These are phyloP conservation scores for Exophiala aquamarina DNA, from an alignment of 2,329 filamentous ascomycete genomes.

Conservation along the genomic window DNA sequence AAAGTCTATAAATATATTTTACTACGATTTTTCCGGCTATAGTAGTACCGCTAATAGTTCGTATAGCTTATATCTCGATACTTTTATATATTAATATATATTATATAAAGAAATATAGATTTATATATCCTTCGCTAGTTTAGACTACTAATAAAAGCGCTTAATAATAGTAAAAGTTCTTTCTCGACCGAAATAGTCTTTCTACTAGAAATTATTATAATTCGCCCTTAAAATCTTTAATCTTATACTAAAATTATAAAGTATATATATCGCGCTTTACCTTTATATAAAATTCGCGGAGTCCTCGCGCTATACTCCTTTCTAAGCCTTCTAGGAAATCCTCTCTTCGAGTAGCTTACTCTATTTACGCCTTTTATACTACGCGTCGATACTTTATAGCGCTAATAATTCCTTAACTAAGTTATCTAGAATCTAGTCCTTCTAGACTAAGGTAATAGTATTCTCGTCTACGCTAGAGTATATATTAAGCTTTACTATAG, in stretches of 20 bases:
- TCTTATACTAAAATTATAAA: background rate
- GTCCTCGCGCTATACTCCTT: constrained; percentile 4
- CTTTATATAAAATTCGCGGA: background rate
- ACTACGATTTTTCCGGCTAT: no score
- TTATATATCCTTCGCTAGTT: no score
- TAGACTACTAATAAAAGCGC: no score
- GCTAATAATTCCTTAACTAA: no score
- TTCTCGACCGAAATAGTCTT: constrained; percentile 4
- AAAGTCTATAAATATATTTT: no score
- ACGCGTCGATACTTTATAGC: no score
- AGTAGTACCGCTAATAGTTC: no score
- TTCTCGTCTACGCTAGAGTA: constrained; percentile 12
- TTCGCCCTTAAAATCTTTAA: constrained; percentile 5
- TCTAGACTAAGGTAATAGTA: constrained; percentile 21
- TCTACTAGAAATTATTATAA: constrained; percentile 12
- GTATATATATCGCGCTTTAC: constrained; percentile 7
- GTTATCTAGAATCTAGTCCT: no score
- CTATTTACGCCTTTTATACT: no score
- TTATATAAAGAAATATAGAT: constrained; percentile 4
- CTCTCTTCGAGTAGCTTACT: no score
- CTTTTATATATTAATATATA: constrained; percentile 10
- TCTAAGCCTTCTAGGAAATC: no score
- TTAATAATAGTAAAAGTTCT: no score
- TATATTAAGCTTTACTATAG: constrained; percentile 30
- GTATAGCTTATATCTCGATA: constrained; percentile 9